These are phyloP conservation scores for Neurospora sp. DNA, from an alignment of 495 filamentous ascomycete species.

Conservation along the genomic window DNA sequence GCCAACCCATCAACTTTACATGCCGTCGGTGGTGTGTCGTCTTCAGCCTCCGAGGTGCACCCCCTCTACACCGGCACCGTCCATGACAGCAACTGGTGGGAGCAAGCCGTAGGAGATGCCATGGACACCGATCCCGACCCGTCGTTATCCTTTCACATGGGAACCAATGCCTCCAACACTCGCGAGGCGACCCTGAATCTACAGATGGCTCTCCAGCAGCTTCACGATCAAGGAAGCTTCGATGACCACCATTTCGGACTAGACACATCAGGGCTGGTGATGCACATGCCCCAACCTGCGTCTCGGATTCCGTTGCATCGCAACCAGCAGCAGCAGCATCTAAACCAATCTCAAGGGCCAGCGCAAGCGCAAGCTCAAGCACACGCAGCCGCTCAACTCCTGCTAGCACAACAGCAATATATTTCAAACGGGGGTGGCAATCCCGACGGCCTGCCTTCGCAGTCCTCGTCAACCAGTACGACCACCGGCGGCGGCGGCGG, in stretches of 20 bases:
- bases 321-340: slow-evolving; percentile 6
- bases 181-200: neutral
- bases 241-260: slow-evolving; percentile 21
- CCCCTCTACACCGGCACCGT: neutral
- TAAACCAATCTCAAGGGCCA: neutral
- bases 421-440: neutral
- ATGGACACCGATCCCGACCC: slow-evolving; percentile 12
- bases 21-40: neutral
- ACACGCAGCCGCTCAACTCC: neutral
- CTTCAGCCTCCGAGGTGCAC: neutral
- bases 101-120: slow-evolving; percentile 8
- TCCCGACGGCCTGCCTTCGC: neutral
- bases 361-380: neutral
- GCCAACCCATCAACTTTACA: neutral
- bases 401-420: neutral
- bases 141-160: slow-evolving; percentile 2
- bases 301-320: neutral
- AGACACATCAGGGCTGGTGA: slow-evolving; percentile 23
- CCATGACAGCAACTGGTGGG: slow-evolving; percentile 21
- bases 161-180: slow-evolving; percentile 5
- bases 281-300: slow-evolving; percentile 25
- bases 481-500: slow-evolving; percentile 2
- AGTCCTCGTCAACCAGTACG: neutral
- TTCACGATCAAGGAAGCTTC: slow-evolving; percentile 9
- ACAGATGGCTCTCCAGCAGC: neutral